Base-by-base conservation (phyloP, 768 basidiomycete genomes). In the Termitomyces sp. region DNA sequence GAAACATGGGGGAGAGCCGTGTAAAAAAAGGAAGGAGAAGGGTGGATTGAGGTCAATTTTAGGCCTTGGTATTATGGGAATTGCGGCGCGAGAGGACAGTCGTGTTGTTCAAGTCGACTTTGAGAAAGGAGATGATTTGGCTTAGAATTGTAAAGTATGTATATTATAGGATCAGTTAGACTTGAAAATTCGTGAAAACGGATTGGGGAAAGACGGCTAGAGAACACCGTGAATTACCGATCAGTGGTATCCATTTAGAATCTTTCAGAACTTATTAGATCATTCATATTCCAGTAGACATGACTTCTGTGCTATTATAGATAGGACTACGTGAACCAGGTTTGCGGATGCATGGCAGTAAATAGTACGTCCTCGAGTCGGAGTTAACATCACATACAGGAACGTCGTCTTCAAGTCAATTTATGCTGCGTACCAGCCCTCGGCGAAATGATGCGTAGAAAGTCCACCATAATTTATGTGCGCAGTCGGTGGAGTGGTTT, bases 11-110 rank as follows among this genome's bases (percentile, higher is more conserved):
- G 54, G 18, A 46, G 59, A 57, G 14, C 41, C 36, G 1, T 22
- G 49, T 20, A 50, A 43, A 3, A 50, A 49, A 5, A 52, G 35
- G 5, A 56, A 57, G 36, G 54, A 60, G 40, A 52, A 40, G 51
- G 38, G 36, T 52, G 51, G 38, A n/a, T 28, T 40, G 38, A 52
- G 51, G 38, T 52, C 51, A 2, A 52, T 52, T 13, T n/a, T 52
- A 9, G 51, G 51, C 18, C 51, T 52, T 40, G 51, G 51, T 40
- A 52, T 52, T 7, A 52, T 28, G 10, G 51, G 51, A 13, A 28
- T 40, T 2, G 51, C 36, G 28, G 20, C 36, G 38, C 51, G 51
- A n/a, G 51, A 40, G 51, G 28, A 52, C 26, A 24, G 28, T 40
- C 26, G 36, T 9, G 38, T 52, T 18, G 36, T 40, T 18, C 51